Evolutionary conservation across 441 rosid genomes (phyloP).

Genomic region (Populus hybrid): DNA sequence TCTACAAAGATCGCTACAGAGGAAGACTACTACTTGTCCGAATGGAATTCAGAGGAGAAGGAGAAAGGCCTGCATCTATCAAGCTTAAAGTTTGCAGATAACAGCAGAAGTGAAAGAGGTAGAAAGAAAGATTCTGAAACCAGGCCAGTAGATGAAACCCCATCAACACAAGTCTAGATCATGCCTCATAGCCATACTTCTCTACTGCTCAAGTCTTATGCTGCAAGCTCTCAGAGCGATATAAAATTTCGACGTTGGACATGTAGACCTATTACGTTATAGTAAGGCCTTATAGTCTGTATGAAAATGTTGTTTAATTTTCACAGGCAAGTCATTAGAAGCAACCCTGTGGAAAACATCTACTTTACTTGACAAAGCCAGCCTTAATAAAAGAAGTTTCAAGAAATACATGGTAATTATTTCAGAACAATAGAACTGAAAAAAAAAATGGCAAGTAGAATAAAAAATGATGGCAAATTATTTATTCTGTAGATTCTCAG

Average conservation of each 20-base stretch:
- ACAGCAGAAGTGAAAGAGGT: conserved; percentile 67
- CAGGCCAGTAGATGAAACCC: conserved; percentile 2
- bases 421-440: background rate
- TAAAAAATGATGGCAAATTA: background rate
- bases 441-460: background rate
- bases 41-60: conserved; percentile 62
- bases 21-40: conserved; percentile 73
- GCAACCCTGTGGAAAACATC: background rate
- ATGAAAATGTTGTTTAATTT: background rate
- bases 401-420: background rate
- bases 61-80: conserved; percentile 44
- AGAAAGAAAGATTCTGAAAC: conserved; percentile 17
- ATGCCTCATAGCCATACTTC: background rate
- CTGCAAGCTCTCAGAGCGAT: background rate
- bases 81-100: conserved; percentile 70
- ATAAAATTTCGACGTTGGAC: background rate
- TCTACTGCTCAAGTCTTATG: background rate
- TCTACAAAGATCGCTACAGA: conserved; percentile 38
- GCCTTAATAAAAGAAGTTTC: background rate
- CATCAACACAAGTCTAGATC: conserved; percentile 19
- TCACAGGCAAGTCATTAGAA: background rate
- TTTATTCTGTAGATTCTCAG: background rate
- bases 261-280: background rate
- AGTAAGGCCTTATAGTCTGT: background rate
- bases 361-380: background rate